These are phyloP conservation scores for Gaultheria prostrata DNA, from an alignment of 148 eudicot genomes.

Conservation along the genomic window DNA sequence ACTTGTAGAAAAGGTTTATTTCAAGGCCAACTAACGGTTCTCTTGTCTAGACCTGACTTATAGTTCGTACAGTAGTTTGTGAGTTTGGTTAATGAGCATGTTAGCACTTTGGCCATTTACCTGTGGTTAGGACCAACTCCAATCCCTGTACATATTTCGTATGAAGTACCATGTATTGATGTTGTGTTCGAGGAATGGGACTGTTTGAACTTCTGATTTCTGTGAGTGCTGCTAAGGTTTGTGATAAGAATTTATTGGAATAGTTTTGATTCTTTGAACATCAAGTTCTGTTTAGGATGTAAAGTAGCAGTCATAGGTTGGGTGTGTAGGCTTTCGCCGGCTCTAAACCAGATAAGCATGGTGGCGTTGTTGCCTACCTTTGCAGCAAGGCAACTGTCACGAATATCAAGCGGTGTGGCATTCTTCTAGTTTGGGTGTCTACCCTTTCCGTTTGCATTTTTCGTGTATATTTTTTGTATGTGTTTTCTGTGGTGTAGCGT, in stretches of 20 bases:
- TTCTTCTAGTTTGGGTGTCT: background rate
- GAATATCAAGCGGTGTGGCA: background rate
- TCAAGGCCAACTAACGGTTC: background rate
- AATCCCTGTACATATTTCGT: background rate
- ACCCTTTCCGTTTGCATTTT: background rate
- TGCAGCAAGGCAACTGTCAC: background rate
- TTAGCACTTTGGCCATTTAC: background rate
- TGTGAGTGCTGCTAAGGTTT: conserved; percentile 1
- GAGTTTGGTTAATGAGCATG: background rate
- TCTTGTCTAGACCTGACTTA: background rate
- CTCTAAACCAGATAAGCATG: background rate
- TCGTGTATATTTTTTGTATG: background rate
- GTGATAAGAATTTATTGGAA: background rate
- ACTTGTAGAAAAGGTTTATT: background rate
- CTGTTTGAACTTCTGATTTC: background rate
- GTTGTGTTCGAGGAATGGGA: background rate
- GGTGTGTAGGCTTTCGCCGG: background rate
- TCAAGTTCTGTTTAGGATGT: background rate
- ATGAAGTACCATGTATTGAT: background rate
- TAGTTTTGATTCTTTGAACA: background rate
- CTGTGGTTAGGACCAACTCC: background rate
- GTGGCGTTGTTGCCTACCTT: background rate
- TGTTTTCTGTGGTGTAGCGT: background rate
- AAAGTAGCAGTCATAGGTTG: background rate
- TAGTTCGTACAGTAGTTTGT: background rate